A percentile compares a stretch with the other conserved stretches of the same genome.
Evolutionary conservation across 805 yeast genomes (phyloP).

Genomic region (Komagataella populi): DNA sequence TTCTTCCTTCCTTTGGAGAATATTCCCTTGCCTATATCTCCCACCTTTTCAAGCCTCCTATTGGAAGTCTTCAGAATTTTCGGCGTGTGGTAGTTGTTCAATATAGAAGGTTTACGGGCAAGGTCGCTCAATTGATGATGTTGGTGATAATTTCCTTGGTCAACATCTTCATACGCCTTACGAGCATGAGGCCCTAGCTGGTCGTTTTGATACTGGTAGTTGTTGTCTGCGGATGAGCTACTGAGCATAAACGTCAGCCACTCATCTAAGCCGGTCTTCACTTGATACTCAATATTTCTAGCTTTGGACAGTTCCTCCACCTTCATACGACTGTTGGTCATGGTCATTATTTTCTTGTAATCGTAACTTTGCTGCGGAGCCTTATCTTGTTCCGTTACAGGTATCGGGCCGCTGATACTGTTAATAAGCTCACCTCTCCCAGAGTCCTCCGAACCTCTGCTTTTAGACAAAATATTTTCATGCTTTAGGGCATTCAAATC

Average conservation of each 20-base stretch:
- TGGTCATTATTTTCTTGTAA: conserved; percentile 26
- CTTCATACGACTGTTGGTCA: conserved; percentile 26
- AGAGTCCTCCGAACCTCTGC: conserved; percentile 8
- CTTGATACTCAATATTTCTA: conserved; percentile 23
- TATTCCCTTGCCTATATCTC: conserved; percentile 38
- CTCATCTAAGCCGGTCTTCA: conserved; percentile 36
- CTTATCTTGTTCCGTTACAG: conserved; percentile 1
- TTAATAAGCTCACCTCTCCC: conserved; percentile 1
- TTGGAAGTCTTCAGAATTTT: conserved; percentile 29
- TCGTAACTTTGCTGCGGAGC: conserved; percentile 20
- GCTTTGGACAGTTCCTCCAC: conserved; percentile 26
- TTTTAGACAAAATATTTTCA: conserved; percentile 4
- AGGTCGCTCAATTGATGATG: conserved; percentile 20
- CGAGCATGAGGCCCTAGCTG: conserved; percentile 35
- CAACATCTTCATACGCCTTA: conserved; percentile 50
- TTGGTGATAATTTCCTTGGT: conserved; percentile 22
- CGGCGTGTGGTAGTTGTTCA: conserved; percentile 31
- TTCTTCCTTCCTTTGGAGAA: conserved; percentile 40
- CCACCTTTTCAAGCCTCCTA: conserved; percentile 33
- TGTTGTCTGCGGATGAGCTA: conserved; percentile 20
- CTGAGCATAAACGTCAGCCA: conserved; percentile 32
- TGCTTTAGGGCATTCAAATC: neutral
- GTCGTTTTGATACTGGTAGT: conserved; percentile 19
- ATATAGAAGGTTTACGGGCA: conserved; percentile 36
- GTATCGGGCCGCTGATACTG: conserved; percentile 8